phyloP scores from a whole-genome alignment of 805 yeast species.

The Kodamaea laetipori region DNA sequence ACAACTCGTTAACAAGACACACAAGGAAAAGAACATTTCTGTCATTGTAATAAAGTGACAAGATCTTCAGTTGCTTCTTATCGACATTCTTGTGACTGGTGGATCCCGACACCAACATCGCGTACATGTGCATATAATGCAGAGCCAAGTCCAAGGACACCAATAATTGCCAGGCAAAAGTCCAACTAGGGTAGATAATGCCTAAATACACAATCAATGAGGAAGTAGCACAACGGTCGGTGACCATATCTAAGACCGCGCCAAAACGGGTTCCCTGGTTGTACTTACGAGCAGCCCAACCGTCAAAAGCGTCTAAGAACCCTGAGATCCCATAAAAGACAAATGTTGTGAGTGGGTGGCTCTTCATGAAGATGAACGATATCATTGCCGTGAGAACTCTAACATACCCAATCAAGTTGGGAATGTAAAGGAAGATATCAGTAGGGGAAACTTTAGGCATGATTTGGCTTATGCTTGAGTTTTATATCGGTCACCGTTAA shows the following conservation, averaged over 20 bases:
- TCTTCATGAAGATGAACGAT: constrained; percentile 79
- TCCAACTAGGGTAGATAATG: constrained; percentile 71
- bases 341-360: constrained; percentile 79
- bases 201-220: constrained; percentile 87
- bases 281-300: constrained; percentile 87
- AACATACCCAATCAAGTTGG: constrained; percentile 87
- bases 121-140: constrained; percentile 98
- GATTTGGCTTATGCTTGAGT: neutral
- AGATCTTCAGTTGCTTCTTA: constrained; percentile 65
- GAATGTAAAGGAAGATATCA: constrained; percentile 76
- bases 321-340: constrained; percentile 84
- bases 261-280: constrained; percentile 92
- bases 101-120: constrained; percentile 79
- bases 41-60: constrained; percentile 85
- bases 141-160: constrained; percentile 86
- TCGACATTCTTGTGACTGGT: constrained; percentile 82
- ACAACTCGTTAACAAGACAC: constrained; percentile 91
- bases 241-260: constrained; percentile 97
- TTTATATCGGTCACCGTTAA: no score
- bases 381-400: constrained; percentile 80
- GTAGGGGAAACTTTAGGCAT: constrained; percentile 33
- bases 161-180: constrained; percentile 75
- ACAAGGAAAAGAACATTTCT: constrained; percentile 80
- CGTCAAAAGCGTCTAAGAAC: constrained; percentile 93
- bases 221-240: constrained; percentile 95